Base-by-base conservation (phyloP, 371 early-diverging fungal species). In the Syncephalastrum racemosum region DNA sequence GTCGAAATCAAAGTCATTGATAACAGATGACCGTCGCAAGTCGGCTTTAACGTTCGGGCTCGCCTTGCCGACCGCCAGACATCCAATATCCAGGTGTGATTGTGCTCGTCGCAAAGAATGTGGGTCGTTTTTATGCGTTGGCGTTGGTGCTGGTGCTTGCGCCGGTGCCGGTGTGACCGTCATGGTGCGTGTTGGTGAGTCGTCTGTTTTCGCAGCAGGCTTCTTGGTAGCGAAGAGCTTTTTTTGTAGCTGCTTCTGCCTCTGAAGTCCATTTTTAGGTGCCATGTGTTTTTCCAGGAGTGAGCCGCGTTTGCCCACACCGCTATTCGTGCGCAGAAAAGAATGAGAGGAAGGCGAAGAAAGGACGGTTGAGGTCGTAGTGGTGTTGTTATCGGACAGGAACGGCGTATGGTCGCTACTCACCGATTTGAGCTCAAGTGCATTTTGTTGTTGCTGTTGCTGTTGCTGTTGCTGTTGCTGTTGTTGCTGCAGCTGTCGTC, bases 311-410 rank as follows among this genome's bases (percentile, higher is more conserved):
- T 44, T 31, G 31, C 14, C 13, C 41, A 16, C 13, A n/a, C 23
- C 43, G 39, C 4, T 48, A n/a, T 31, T 44, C 31, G 8, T 56
- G 47, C 19, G 27, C 13, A 58, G 36, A n/a, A 59, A 59, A 4
- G 62, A 55, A 7, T 43, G 46, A 2, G 57, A 56, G 5, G 62
- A 56, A 0, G 62, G 62, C 27, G 62, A 52, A 14, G 62, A 62
- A 6, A 57, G 42, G 45, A 56, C 36, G 4, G 51, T 50, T 3
- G 56, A 53, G 44, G 61, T 46, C 4, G 62, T 62, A 4, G 62
- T 48, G 7, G 62, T 50, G 22, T 56, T 61, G 25, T 47, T 61
- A 51, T 62, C 62, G 43, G 62, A 62, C 25, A 62, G 49, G 31
- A 62, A 31, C 15, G 62, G 62, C 5, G 62, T 62, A 24, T 59